phyloP scores from a whole-genome alignment of 2,329 filamentous ascomycete genomes.

The Microdochium nivale region DNA sequence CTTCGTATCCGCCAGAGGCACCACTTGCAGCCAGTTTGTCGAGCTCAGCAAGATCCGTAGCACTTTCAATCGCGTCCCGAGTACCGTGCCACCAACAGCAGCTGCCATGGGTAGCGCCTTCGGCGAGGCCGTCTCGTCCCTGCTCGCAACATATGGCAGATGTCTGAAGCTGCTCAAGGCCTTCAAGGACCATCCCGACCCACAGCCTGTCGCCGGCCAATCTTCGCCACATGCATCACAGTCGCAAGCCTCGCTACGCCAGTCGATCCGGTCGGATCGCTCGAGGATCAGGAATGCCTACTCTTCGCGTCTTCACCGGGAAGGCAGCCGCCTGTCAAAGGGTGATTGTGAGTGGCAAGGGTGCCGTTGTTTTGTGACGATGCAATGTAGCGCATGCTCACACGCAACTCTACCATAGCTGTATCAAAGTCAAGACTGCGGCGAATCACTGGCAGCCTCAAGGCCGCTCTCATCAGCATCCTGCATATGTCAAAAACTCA shows the following conservation, averaged over 20 bases:
- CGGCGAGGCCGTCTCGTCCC: slow-evolving; percentile 30
- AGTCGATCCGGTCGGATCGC: slow-evolving; percentile 28
- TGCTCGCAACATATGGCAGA: slow-evolving; percentile 39
- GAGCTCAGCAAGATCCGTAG: not conserved
- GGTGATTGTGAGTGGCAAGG: slow-evolving; percentile 36
- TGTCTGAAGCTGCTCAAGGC: slow-evolving; percentile 32
- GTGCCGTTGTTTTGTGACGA: not conserved
- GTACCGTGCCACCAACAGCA: not conserved
- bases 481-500: slow-evolving; percentile 24
- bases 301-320: slow-evolving; percentile 26
- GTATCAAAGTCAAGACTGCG: slow-evolving; percentile 26
- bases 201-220: not conserved
- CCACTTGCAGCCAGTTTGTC: too few species aligned
- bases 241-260: slow-evolving; percentile 21
- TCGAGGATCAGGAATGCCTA: slow-evolving; percentile 33
- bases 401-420: slow-evolving; percentile 16
- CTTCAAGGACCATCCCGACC: slow-evolving; percentile 12
- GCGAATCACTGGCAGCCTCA: not conserved
- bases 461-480: slow-evolving; percentile 23
- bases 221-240: slow-evolving; percentile 9
- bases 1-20: too few species aligned
- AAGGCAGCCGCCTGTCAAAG: slow-evolving; percentile 31
- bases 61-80: not conserved
- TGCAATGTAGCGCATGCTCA: slow-evolving; percentile 3
- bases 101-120: slow-evolving; percentile 16